Evolutionary conservation across 73 alveolate species (phyloP).

Genomic region (Tetrahymena thermophila): DNA sequence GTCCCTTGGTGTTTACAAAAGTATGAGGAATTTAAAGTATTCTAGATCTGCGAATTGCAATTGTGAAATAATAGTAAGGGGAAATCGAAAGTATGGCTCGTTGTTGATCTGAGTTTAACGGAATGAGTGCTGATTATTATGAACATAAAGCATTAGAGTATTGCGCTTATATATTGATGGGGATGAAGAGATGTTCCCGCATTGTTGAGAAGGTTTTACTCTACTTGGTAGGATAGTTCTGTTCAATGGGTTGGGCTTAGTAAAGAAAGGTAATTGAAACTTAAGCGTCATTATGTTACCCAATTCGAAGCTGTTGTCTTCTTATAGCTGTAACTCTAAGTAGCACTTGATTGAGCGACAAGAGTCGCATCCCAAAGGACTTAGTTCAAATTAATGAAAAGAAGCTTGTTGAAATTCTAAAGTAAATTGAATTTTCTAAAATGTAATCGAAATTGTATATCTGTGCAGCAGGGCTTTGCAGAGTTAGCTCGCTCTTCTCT

Average conservation of each 20-base stretch:
- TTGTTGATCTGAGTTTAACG: neutral
- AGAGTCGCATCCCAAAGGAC: constrained; percentile 1
- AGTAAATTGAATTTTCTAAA: neutral
- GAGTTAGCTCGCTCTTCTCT: neutral
- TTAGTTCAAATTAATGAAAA: neutral
- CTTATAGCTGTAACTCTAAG: neutral
- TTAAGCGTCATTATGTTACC: neutral
- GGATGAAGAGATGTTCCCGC: neutral
- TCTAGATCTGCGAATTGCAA: neutral
- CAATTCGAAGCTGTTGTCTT: neutral
- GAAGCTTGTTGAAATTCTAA: neutral
- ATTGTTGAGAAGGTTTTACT: neutral
- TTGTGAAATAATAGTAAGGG: neutral
- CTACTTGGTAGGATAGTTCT: neutral
- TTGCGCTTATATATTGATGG: neutral
- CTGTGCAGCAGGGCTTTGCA: neutral
- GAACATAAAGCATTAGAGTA: neutral
- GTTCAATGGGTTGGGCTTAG: neutral
- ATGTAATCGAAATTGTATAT: neutral
- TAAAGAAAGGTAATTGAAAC: neutral
- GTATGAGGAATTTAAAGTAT: neutral
- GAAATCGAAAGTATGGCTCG: neutral
- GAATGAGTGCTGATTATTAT: neutral
- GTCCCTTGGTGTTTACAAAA: neutral
- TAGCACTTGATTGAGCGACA: neutral